Conservation (phyloP, 2,329 filamentous ascomycete genomes). For the Pseudogymnoascus sp. region DNA sequence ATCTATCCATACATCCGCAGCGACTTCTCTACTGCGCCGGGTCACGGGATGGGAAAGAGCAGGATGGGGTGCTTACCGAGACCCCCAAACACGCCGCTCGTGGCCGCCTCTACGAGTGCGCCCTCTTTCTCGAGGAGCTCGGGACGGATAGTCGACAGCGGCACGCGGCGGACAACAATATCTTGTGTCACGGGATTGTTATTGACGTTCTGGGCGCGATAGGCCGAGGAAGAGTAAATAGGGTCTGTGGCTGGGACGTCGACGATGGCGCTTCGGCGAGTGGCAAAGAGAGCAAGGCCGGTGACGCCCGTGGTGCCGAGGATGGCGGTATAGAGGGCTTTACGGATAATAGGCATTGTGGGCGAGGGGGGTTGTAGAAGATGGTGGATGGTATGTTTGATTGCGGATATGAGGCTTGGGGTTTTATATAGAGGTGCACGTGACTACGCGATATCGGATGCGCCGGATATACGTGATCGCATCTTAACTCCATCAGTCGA, state of each 20-base stretch:
- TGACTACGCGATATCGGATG: not conserved
- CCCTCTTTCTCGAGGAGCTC: conserved; percentile 56
- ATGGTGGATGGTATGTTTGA: not conserved
- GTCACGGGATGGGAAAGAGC: conserved; percentile 9
- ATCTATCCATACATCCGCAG: not conserved
- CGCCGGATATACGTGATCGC: not conserved
- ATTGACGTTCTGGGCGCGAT: conserved; percentile 53
- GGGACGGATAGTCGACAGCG: conserved; percentile 56
- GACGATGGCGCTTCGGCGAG: conserved; percentile 32
- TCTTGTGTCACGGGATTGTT: conserved; percentile 59
- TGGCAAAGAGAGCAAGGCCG: conserved; percentile 20
- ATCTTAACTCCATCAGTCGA: not conserved
- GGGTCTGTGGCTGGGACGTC: conserved; percentile 53
- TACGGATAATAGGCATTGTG: conserved; percentile 1
- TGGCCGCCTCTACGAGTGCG: conserved; percentile 57
- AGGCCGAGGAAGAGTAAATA: conserved; percentile 51
- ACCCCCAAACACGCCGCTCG: conserved; percentile 60
- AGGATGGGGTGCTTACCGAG: conserved; percentile 40
- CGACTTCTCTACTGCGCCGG: not conserved
- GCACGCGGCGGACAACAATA: conserved; percentile 54
- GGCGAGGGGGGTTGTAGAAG: not conserved
- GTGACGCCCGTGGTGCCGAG: conserved; percentile 17
- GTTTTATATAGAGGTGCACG: not conserved
- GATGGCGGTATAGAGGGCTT: conserved; percentile 16
- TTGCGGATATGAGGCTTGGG: not conserved